Base-by-base conservation (phyloP, 805 yeast genomes). In the Allodekkera sacchari region DNA sequence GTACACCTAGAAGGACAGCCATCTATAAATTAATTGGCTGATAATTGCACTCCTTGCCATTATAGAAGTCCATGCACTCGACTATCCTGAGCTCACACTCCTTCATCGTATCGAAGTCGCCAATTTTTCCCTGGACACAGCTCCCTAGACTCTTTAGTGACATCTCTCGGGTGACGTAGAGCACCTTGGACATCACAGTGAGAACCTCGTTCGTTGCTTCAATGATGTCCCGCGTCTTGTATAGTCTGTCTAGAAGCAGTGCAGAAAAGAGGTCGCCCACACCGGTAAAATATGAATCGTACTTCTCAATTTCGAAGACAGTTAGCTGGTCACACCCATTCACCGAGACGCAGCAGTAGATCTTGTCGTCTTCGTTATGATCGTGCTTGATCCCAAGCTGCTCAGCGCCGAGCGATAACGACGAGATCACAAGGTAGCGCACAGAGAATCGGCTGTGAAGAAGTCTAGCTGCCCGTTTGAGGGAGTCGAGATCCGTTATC, bases 201-300 rank as follows among this genome's bases (percentile, higher is more conserved):
- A 75, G 55, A 3, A 69, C 82, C 44, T 77, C 76, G 42, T 63
- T 67, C 3, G 71, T 74, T 1, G 76, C 59, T 4, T 33, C 33
- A 2, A 48, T 39, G 18, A 62, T 43, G 22, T 38, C 42, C 22
- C 34, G 28, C 4, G 43, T 41, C 25, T 51, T 52, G 43, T 55
- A 61, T 18, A 77, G 59, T 42, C 83, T 68, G 52, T 81, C 94
- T 5, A 83, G 44, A 20, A 87, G 53, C 24, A 88, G 53, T 0
- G 95, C 89, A 0, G 95, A 78, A 45, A 89, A 88, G 25, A 88
- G 56, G 48, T 88, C 97, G 6, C 97, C 97, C 0, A 92, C 95
- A 2, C 97, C 97, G 0, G 96, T 84, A 57, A 88, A 89, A 52
- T 89, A 85, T 5, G 89, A 77, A 33, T 78, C 74, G 25, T 84